phyloP scores from a whole-genome alignment of 768 basidiomycete genomes.

The Pholiota microspora region DNA sequence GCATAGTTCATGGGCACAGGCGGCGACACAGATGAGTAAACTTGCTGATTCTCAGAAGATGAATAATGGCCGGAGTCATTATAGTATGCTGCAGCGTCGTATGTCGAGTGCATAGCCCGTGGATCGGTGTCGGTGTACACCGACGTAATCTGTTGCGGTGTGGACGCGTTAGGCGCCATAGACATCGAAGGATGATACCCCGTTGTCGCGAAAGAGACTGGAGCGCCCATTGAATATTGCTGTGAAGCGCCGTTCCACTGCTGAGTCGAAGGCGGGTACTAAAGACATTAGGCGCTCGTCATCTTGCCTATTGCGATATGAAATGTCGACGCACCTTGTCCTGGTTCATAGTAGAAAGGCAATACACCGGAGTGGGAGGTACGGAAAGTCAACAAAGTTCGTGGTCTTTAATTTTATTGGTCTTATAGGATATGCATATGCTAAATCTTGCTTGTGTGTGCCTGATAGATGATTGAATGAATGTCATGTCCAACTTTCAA shows the following conservation, averaged over 20 bases:
- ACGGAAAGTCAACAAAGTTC: conserved; percentile 15
- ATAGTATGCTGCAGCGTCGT: conserved; percentile 24
- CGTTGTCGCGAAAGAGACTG: conserved; percentile 25
- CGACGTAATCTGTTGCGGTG: conserved; percentile 20
- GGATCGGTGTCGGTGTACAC: conserved; percentile 16
- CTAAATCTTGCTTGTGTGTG: conserved; percentile 18
- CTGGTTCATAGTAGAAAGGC: conserved; percentile 20
- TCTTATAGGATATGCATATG: conserved; percentile 21
- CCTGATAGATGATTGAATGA: conserved; percentile 28
- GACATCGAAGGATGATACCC: conserved; percentile 21
- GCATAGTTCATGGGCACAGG: conserved; percentile 18
- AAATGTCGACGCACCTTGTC: conserved; percentile 20
- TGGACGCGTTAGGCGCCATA: conserved; percentile 17
- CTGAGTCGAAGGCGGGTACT: conserved; percentile 32
- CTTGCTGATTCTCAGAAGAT: conserved; percentile 20
- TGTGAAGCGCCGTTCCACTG: conserved; percentile 35
- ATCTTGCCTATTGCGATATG: conserved; percentile 5
- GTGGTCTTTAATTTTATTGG: conserved; percentile 11
- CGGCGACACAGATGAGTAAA: conserved; percentile 23
- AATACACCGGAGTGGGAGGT: conserved; percentile 1
- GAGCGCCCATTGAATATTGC: conserved; percentile 25
- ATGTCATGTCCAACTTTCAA: conserved; percentile 14
- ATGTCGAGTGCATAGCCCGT: conserved; percentile 16
- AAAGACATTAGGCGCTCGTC: conserved; percentile 23
- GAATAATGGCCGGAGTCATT: conserved; percentile 18